Percentiles rank a stretch among this genome's conserved stretches.
Evolutionary conservation across 202 grass and related monocot genomes (phyloP).

Genomic region (Bolboschoenoplectus hybrid): DNA sequence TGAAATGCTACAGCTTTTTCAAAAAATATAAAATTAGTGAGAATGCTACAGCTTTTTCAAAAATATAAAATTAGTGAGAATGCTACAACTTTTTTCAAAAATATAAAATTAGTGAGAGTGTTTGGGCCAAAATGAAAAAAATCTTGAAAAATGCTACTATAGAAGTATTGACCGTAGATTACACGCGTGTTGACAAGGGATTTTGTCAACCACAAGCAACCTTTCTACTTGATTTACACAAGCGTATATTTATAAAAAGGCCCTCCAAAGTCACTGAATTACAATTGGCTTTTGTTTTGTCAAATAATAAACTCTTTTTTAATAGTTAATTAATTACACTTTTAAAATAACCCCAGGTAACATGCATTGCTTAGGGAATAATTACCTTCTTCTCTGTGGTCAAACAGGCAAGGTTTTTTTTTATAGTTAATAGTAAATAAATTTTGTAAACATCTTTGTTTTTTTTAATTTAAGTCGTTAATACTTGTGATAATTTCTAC

Average conservation of each 20-base stretch:
- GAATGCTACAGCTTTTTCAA: too few species aligned
- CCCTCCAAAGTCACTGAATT: not conserved
- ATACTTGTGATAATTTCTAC: not conserved
- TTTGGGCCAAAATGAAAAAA: not conserved
- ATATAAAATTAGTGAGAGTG: not conserved
- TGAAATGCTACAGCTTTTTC: too few species aligned
- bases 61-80: too few species aligned
- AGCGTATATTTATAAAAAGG: too few species aligned
- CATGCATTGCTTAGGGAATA: not conserved
- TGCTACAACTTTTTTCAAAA: not conserved
- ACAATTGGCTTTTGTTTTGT: constrained; percentile 15
- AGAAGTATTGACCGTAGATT: not conserved
- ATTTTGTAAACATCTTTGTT: not conserved
- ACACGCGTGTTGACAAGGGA: not conserved
- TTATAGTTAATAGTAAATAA: not conserved
- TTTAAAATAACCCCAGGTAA: constrained; percentile 1
- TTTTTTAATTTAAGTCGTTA: not conserved
- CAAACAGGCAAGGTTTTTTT: not conserved
- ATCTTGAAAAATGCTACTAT: not conserved
- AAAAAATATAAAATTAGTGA: too few species aligned
- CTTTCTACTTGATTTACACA: constrained; percentile 25
- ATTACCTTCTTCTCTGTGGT: not conserved
- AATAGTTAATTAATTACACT: not conserved
- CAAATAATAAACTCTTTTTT: not conserved
- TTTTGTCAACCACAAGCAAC: constrained; percentile 35